Evolutionary conservation across 345 rosid species (phyloP), one percentile per base, ranked within the genome.

Genomic region (Pistacia vera): DNA sequence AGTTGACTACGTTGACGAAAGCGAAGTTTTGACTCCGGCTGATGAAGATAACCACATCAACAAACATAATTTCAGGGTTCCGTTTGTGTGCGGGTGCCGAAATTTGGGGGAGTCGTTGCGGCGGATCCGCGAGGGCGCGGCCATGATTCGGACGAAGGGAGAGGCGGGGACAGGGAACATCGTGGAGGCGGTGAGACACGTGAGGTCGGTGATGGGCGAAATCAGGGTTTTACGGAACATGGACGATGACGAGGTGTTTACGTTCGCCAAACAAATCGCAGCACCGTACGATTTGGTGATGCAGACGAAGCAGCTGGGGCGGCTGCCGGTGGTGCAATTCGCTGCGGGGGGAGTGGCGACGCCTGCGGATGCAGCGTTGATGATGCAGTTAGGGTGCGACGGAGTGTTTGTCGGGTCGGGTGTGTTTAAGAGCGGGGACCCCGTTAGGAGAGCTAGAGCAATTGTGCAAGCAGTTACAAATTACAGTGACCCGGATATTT

Each of bases 251-350:
- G 84, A 83, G 80, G 86, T 83, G 12, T 83, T 83, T 67, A 60
- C 82, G 0, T 83, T 75, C 36, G 81, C 86, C n/a, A 83, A 80
- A 76, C 75, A 72, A 35, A 80, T 83, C 8, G 80, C 78, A 2
- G 86, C 84, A 2, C 84, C 86, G 1, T 83, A 75, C 70, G 86
- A 83, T 69, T 69, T 83, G 58, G 84, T 83, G 58, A 83, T 83
- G 84, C 82, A 81, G 84, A 83, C 86, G n/a, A 81, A 83, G 80
- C 86, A 81, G 84, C 76, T 83, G 59, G 86, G 86, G 80, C 71
- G 84, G 84, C 78, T 83, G 0, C 86, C 86, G 22, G 86, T 83
- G 76, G 86, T 83, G 66, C 86, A 81, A 11, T 83, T 83, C 33
- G 84, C 86, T 0, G 82, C 84, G 3, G 84, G 86, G 1, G 86